Evolutionary conservation across 495 filamentous ascomycete genomes (phyloP), one percentile per base, ranked within the genome.

Genomic region (Astrocystis sublimbata): DNA sequence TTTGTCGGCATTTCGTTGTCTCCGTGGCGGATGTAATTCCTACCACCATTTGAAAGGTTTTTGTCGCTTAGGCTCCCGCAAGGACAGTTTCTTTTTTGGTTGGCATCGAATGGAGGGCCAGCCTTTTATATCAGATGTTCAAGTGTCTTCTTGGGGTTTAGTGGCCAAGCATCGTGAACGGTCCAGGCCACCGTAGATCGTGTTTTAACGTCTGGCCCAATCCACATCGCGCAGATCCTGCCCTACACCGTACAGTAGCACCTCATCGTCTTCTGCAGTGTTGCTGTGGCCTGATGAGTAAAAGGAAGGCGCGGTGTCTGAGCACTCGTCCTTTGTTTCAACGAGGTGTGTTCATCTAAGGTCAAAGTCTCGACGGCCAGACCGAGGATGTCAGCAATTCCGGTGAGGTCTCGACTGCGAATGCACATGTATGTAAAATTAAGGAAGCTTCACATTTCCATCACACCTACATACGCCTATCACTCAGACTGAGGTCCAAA

Each of bases 61-160:
- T n/a, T 28, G 7, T 57, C 23, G 24, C 40, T 13, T 19, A 30
- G 23, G 43, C 36, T 38, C 33, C 43, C 13, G 26, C 31, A 50
- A 47, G 24, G n/a, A 50, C 0, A 17, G 36, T 59, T 28, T 4
- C n/a, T n/a, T 26, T 24, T 21, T 13, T 47, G 23, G 56, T 38
- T 59, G 56, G 56, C 30, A 21, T 49, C 31, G 43, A n/a, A 50
- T 50, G 56, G 56, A 49, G 42, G 56, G 56, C 43, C 31, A 50
- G 43, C 56, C 56, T 59, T 59, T 49, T 59, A 59, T 59, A 59
- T 49, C 38, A 40, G 31, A 50, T 28, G 30, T 28, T 15, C 2
- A 21, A 31, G 33, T 15, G 9, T 23, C 43, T 59, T 13, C 12
- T 59, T 59, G 56, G 33, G 43, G 56, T 26, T 49, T 59, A 59